Evolutionary conservation across 2,329 filamentous ascomycete genomes (phyloP), one percentile per base, ranked within the genome.

Genomic region (Dichotomopilus funicola): DNA sequence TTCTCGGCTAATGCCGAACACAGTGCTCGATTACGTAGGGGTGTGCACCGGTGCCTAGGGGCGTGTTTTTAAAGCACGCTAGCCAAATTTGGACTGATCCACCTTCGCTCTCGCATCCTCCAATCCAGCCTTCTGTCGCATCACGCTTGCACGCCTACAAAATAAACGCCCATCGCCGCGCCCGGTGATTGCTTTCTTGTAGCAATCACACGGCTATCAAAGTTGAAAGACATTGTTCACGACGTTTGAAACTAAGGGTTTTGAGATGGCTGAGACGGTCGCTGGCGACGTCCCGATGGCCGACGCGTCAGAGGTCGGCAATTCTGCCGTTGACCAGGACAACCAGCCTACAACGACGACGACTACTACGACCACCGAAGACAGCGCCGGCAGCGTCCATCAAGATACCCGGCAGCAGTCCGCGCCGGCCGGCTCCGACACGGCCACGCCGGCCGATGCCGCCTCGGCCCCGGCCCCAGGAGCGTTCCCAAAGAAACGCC

Each of bases 401-500:
- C 19, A 53, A 19, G 31, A 53, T 5, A 36, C 40, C 33, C 19
- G 19, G 19, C 12, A 12, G 33, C 33, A 34, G 31, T 4, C 37
- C 34, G 3, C 38, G 13, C 31, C 35, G 5, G 13, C 46, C 4
- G 27, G 10, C 8, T 13, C 44, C 11, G 10, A 47, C 34, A 31
- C 35, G 9, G 7, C 48, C 13, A 19, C 50, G n/a, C 27, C 51
- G 31, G 5, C 40, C 0, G 19, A 42, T 12, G 19, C 19, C 19
- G 33, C 36, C 6, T 13, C 48, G 12, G 48, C 51, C 8, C 50
- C 55, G 2, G 44, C 60, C 13, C 62, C 63, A 3, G 42, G 54
- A 3, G 51, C 61, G 6, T 65, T 66, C 40, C 61, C 63, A 27
- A 62, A 61, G 51, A 62, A 62, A 41, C 61, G 64, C 33, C 63